Conservation (phyloP, 2,329 filamentous ascomycete species). For the Fusarium nygamai region DNA sequence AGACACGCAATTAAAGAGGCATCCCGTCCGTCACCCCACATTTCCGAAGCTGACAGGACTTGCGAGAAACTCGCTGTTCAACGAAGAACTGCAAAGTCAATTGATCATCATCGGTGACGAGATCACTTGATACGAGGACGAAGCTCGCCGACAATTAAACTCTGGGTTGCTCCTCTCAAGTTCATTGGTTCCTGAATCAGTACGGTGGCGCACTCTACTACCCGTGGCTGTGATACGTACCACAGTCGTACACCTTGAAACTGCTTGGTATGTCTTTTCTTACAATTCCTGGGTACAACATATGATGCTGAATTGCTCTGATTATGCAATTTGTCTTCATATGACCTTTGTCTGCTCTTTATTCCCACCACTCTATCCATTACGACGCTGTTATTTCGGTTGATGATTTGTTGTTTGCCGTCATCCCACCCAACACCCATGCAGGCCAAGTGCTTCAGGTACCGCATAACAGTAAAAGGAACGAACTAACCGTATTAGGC, state of each 20-base stretch:
- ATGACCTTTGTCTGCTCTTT: not conserved
- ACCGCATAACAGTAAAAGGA: slow-evolving; percentile 32
- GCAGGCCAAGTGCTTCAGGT: slow-evolving; percentile 37
- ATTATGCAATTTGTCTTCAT: not conserved
- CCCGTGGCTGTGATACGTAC: slow-evolving; percentile 39
- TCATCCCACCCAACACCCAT: slow-evolving; percentile 27
- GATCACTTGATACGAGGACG: slow-evolving; percentile 28
- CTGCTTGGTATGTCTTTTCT: slow-evolving; percentile 24
- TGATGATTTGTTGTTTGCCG: slow-evolving; percentile 8
- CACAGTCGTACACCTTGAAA: slow-evolving; percentile 18
- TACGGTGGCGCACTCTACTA: slow-evolving; percentile 37
- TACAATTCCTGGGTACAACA: not conserved
- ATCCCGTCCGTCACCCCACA: slow-evolving; percentile 18
- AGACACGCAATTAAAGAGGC: slow-evolving; percentile 8
- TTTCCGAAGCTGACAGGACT: slow-evolving; percentile 5
- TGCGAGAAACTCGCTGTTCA: not conserved
- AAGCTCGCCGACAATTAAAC: slow-evolving; percentile 35
- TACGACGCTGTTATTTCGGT: slow-evolving; percentile 14
- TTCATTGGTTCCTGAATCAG: slow-evolving; percentile 38
- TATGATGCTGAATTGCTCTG: not conserved
- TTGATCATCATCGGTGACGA: slow-evolving; percentile 20
- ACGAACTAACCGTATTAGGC: slow-evolving; percentile 33
- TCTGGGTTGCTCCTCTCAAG: slow-evolving; percentile 20
- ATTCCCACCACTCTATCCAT: not conserved
- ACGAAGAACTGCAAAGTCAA: slow-evolving; percentile 6